These are phyloP conservation scores for Curvularia eragrostidis DNA, from an alignment of 2,329 filamentous ascomycete species.

Conservation along the genomic window DNA sequence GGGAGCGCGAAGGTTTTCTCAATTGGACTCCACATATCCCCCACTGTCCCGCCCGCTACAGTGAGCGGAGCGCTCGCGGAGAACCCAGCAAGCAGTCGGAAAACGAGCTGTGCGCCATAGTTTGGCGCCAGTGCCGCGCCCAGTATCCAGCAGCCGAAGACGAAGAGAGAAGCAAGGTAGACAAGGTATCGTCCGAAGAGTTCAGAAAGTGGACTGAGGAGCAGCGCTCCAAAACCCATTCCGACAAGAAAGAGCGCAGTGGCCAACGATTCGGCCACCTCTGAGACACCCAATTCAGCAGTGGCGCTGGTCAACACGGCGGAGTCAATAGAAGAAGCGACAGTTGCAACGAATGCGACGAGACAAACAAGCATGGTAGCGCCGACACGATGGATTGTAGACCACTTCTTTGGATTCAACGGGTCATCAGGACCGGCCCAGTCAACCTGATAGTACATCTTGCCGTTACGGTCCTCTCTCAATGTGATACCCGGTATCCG, in stretches of 20 bases:
- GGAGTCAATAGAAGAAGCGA: constrained; percentile 62
- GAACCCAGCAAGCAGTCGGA: constrained; percentile 59
- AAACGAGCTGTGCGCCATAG: constrained; percentile 57
- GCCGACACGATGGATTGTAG: constrained; percentile 10
- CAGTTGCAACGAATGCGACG: constrained; percentile 59
- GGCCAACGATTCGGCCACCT: constrained; percentile 55
- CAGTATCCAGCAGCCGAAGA: constrained; percentile 45
- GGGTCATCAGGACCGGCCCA: constrained; percentile 9
- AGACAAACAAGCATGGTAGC: constrained; percentile 28
- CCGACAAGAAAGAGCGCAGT: constrained; percentile 56
- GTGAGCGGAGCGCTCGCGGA: constrained; percentile 51
- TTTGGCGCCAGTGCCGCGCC: constrained; percentile 50
- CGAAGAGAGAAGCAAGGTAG: constrained; percentile 31
- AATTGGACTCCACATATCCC: constrained; percentile 31
- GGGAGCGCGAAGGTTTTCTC: constrained; percentile 37
- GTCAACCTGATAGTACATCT: constrained; percentile 13
- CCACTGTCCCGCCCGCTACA: constrained; percentile 27
- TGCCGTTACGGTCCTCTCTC: constrained; percentile 8
- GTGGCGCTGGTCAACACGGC: constrained; percentile 59
- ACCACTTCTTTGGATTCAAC: constrained; percentile 12
- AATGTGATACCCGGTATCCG: constrained; percentile 13
- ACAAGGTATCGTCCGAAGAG: constrained; percentile 53
- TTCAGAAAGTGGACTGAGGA: constrained; percentile 57
- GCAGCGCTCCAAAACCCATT: constrained; percentile 54
- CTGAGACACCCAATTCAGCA: constrained; percentile 53